Conservation (phyloP, 192 early-diverging fungal species). For the Backusella parvicylindrica region DNA sequence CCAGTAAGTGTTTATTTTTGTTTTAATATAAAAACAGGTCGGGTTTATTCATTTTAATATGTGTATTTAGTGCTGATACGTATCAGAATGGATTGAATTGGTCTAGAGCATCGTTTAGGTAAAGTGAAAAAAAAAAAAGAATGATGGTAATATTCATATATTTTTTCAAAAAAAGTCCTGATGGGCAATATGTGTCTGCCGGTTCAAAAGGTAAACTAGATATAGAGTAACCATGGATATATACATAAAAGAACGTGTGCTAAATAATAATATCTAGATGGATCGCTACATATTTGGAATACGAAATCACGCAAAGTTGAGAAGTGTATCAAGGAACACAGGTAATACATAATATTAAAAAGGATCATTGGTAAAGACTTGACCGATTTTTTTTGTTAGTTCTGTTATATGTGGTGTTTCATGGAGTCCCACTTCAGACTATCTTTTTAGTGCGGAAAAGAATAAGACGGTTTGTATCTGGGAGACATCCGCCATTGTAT, state of each 20-base stretch:
- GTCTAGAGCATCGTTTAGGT: constrained; percentile 80
- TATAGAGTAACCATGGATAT: not conserved
- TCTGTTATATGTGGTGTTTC: constrained; percentile 63
- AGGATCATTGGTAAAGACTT: not conserved
- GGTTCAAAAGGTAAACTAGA: constrained; percentile 57
- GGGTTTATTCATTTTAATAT: too few relatives aligned
- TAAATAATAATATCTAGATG: constrained; percentile 43
- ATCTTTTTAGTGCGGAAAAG: constrained; percentile 72
- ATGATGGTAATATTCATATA: not conserved
- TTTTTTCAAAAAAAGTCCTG: constrained; percentile 58
- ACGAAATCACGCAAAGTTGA: constrained; percentile 60
- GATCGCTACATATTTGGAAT: constrained; percentile 81
- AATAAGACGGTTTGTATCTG: constrained; percentile 57
- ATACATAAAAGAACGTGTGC: not conserved
- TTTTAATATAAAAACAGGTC: too few relatives aligned
- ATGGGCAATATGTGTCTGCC: constrained; percentile 78
- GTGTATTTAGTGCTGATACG: constrained; percentile 58
- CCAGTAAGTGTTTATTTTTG: constrained; percentile 41
- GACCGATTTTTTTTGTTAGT: constrained; percentile 13
- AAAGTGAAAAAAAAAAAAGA: not conserved
- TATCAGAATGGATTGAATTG: constrained; percentile 88
- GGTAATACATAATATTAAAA: too few relatives aligned
- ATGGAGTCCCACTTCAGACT: constrained; percentile 57
- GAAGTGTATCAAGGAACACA: constrained; percentile 66
- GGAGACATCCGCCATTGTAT: constrained; percentile 11